Base-by-base conservation (phyloP, 1,284 basidiomycete genomes). In the Heterobasidion irregulare region DNA sequence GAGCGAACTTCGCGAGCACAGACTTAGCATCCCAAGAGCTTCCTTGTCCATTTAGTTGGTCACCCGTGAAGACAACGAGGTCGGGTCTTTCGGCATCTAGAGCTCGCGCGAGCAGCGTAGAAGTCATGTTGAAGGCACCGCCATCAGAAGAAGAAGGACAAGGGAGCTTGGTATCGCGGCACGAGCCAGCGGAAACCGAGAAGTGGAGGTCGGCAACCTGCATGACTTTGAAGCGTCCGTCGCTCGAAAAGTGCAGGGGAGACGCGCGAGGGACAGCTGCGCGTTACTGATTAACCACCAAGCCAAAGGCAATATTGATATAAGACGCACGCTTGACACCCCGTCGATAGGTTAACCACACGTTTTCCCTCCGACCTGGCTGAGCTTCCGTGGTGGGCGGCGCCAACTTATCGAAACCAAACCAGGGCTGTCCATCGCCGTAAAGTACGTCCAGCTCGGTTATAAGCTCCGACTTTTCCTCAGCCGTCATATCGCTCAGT, bases 181-280 rank as follows among this genome's bases (percentile, higher is more conserved):
- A 95, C 9, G 69, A 61, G 1, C 90, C 91, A 47, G 77, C 73
- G 3, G 82, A 82, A 45, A 92, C 87, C 0, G 89, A 91, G 68
- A 77, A 96, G 68, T 97, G 94, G 33, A 96, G 74, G 68, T 97
- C 94, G 2, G 94, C 94, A 34, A 95, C 77, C 69, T 97, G 94
- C 60, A 97, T 76, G 60, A 96, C 85, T 69, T 86, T 94, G 79
- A 93, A 93, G 35, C 79, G 86, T 6, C 94, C 94, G 26, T 87
- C 79, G 16, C 68, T 74, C n/a, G 84, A 84, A 71, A 97, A 95
- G 62, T 87, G 87, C 0, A 92, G 79, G 0, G 86, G 84, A 4
- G 80, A 81, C 0, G 89, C 83, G 8, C 74, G 75, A 1, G 91
- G 88, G 2, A 86, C 75, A 15, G 73, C 87, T 90, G 63, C 2